These are phyloP conservation scores for Aureobasidium subglaciale DNA, from an alignment of 2,329 filamentous ascomycete species.

Conservation along the genomic window DNA sequence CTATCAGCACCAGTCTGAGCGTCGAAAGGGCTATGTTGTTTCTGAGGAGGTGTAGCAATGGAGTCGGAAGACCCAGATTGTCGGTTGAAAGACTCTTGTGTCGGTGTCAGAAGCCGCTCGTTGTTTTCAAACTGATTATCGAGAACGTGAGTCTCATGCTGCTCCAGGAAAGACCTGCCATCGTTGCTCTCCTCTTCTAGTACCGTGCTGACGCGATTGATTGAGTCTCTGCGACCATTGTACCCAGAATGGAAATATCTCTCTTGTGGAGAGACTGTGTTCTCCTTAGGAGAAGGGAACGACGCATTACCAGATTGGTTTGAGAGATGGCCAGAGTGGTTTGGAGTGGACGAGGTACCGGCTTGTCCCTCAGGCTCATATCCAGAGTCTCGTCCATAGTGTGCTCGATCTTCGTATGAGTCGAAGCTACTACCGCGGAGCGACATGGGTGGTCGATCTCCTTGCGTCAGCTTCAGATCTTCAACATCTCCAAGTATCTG, in stretches of 20 bases:
- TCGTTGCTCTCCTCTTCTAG: constrained; percentile 71
- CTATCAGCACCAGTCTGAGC: constrained; percentile 22
- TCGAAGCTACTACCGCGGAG: constrained; percentile 44
- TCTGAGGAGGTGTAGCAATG: constrained; percentile 49
- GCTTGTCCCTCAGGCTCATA: constrained; percentile 80
- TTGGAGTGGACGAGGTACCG: constrained; percentile 65
- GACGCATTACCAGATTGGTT: constrained; percentile 16
- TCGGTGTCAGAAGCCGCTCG: constrained; percentile 56
- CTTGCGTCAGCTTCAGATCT: constrained; percentile 41
- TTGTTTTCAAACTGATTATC: constrained; percentile 53
- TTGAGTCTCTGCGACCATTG: constrained; percentile 50
- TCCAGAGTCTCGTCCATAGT: constrained; percentile 61
- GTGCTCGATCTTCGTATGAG: constrained; percentile 66
- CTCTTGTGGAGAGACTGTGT: constrained; percentile 24
- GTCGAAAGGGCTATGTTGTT: constrained; percentile 18
- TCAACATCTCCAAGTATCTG: constrained; percentile 90
- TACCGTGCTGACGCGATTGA: constrained; percentile 84
- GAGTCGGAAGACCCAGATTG: constrained; percentile 29
- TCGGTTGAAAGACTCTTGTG: constrained; percentile 37
- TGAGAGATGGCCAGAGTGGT: constrained; percentile 64
- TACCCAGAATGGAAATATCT: constrained; percentile 42
- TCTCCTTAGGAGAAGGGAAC: constrained; percentile 11
- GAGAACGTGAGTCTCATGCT: constrained; percentile 38
- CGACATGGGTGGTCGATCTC: constrained; percentile 20
- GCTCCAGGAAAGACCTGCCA: constrained; percentile 38